A percentile compares a stretch with the other conserved stretches of the same genome.
Evolutionary conservation across 1,284 basidiomycete species (phyloP).

Genomic region (Coniophora puteana): DNA sequence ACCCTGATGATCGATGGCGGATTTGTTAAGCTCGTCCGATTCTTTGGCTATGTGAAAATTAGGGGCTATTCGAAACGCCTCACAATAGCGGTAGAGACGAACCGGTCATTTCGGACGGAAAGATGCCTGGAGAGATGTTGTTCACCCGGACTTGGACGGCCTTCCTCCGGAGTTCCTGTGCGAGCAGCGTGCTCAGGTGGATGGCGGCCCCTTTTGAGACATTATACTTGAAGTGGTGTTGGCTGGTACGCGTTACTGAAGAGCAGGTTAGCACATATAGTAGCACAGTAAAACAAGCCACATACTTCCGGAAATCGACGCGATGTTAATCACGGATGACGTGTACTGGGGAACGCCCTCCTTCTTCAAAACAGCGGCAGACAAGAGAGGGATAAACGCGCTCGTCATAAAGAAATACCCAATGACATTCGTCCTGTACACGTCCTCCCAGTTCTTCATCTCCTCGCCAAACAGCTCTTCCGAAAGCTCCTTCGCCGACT

Average conservation of each 20-base stretch:
- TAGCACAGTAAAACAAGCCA: too few species aligned
- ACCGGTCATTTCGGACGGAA: slow-evolving; percentile 29
- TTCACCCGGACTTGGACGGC: slow-evolving; percentile 26
- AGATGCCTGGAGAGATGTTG: slow-evolving; percentile 30
- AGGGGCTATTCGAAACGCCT: too few species aligned
- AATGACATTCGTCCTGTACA: slow-evolving; percentile 35
- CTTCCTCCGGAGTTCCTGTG: slow-evolving; percentile 29
- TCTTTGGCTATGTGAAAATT: slow-evolving; percentile 1
- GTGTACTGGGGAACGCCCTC: slow-evolving; percentile 2
- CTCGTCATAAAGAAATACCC: slow-evolving; percentile 33
- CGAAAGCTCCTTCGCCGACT: slow-evolving; percentile 26
- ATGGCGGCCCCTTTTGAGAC: slow-evolving; percentile 35
- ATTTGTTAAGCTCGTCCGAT: slow-evolving; percentile 6
- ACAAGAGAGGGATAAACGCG: slow-evolving; percentile 38
- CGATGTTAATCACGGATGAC: slow-evolving; percentile 33
- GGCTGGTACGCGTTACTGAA: slow-evolving; percentile 30
- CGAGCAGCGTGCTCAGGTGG: slow-evolving; percentile 34
- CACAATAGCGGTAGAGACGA: too few species aligned
- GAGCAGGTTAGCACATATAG: too few species aligned
- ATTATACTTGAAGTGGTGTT: slow-evolving; percentile 37
- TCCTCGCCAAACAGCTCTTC: slow-evolving; percentile 32
- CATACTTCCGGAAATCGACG: slow-evolving; percentile 35
- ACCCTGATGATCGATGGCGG: slow-evolving; percentile 2
- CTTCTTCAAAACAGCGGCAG: slow-evolving; percentile 22
- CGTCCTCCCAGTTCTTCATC: slow-evolving; percentile 30